Evolutionary conservation across 352 stramenopile genomes (phyloP).

Genomic region (Phytophthora palmivora): DNA sequence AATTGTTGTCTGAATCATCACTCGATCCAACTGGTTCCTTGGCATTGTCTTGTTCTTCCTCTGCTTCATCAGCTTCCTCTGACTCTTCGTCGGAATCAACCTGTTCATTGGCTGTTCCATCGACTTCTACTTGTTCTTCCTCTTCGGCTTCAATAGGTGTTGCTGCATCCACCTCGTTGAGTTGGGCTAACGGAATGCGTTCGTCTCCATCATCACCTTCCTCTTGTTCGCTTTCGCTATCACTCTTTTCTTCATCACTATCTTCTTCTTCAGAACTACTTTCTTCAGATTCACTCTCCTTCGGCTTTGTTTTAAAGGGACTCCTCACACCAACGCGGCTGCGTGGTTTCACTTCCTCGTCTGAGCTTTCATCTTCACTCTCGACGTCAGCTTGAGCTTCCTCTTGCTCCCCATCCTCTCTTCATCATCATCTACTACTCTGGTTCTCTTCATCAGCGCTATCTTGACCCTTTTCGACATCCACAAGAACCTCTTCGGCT

Average conservation of each 20-base stretch:
- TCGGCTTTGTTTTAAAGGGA: constrained; percentile 8
- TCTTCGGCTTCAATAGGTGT: constrained; percentile 1
- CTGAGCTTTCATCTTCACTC: constrained; percentile 17
- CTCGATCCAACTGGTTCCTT: constrained; percentile 9
- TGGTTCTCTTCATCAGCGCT: constrained; percentile 2
- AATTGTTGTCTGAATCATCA: constrained; percentile 17
- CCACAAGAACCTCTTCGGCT: constrained; percentile 1
- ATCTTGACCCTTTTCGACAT: constrained; percentile 8
- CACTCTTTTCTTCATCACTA: constrained; percentile 12
- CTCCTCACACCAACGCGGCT: constrained; percentile 3
- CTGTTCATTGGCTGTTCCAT: neutral
- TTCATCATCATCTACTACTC: neutral
- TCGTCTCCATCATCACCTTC: constrained; percentile 24
- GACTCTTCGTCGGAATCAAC: constrained; percentile 10
- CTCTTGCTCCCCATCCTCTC: constrained; percentile 10
- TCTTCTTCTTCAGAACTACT: constrained; percentile 24
- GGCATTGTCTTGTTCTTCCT: constrained; percentile 7
- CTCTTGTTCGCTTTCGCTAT: constrained; percentile 20
- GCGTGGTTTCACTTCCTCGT: constrained; percentile 11
- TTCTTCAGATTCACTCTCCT: constrained; percentile 11
- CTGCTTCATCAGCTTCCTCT: constrained; percentile 13
- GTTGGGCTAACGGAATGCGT: constrained; percentile 26
- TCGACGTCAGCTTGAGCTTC: constrained; percentile 19
- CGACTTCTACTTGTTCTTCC: neutral
- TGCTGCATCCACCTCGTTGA: constrained; percentile 24